Evolutionary conservation across 352 stramenopile genomes (phyloP), one percentile per base, ranked within the genome.

Genomic region (Globisporangium megalacanthum): DNA sequence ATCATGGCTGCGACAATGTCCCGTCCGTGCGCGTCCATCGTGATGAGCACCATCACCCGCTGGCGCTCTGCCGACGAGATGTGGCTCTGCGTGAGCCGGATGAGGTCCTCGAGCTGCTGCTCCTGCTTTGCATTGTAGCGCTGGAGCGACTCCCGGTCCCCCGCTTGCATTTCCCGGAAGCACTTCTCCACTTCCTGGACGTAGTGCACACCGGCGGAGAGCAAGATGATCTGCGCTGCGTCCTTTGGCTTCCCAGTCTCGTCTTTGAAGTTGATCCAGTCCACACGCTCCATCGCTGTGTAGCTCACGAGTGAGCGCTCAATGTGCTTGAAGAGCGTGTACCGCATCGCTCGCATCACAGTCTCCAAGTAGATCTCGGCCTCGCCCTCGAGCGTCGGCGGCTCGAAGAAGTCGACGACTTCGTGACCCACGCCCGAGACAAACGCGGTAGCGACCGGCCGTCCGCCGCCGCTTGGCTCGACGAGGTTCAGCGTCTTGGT

Each of bases 351-450:
- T 48, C 96, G 77, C 68, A 98, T 88, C 31, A 98, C 78, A 0
- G 89, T 97, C 69, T 98, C 92, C 52, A 99, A 84, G 72, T 99
- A 99, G 61, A 98, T 97, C 65, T 99, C 96, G 17, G 97, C 94
- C 68, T 99, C 98, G 47, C 95, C 96, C 56, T 98, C 81, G 0
- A 99, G 79, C 25, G 92, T 68, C 8, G 97, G 88, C 0, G 91
- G 73, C 35, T 97, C 89, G 50, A 93, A 83, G 56, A 99, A 99
- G 44, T 92, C 81, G 14, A 98, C 93, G 51, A 88, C 66, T 64
- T 99, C 96, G 52, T 95, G 89, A 11, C 95, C 94, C 4, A 99
- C 96, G 51, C 89, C 91, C 35, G 95, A 94, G 11, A 98, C 89
- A 56, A 97, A 98, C 56, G 85, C 77, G 4, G 82, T 96, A 13